Conservation (phyloP, 208 protist genomes). For the Zelonia costaricensis region DNA sequence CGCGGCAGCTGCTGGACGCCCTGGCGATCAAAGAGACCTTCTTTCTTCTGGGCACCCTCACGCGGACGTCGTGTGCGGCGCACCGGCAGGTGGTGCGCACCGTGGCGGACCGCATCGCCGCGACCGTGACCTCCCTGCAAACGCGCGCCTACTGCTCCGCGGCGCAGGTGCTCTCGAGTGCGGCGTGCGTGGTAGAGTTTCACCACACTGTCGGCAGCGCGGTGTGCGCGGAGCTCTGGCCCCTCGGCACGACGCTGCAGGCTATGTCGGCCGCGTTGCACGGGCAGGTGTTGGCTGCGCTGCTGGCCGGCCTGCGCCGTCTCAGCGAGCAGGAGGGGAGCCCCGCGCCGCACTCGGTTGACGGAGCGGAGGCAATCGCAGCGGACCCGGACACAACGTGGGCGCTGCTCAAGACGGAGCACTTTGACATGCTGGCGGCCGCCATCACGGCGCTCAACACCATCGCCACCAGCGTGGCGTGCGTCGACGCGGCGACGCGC, state of each 20-base stretch:
- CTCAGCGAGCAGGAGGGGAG: background rate
- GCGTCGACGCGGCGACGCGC: background rate
- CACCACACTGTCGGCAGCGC: conserved; percentile 51
- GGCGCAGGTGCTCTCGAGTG: conserved; percentile 31
- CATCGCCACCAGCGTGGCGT: conserved; percentile 19
- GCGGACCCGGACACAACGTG: background rate
- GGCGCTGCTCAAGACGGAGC: conserved; percentile 14
- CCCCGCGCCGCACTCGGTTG: background rate
- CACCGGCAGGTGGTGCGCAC: conserved; percentile 25
- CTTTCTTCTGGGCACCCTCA: conserved; percentile 66
- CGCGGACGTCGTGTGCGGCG: conserved; percentile 14
- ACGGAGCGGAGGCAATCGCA: background rate
- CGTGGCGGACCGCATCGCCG: conserved; percentile 30
- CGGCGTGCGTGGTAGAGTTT: conserved; percentile 64
- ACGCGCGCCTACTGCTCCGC: conserved; percentile 46
- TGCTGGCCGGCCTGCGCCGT: conserved; percentile 8
- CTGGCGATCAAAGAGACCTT: conserved; percentile 59
- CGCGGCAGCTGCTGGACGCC: conserved; percentile 23
- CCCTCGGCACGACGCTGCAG: conserved; percentile 22
- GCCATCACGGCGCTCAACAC: conserved; percentile 13
- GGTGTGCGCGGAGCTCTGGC: conserved; percentile 26
- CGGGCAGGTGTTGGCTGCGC: conserved; percentile 11
- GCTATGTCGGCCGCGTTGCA: conserved; percentile 21
- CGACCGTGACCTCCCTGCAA: conserved; percentile 43
- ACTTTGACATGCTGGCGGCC: conserved; percentile 23